Evolutionary conservation across 2,329 filamentous ascomycete genomes (phyloP).

Genomic region (Chalara sp.): DNA sequence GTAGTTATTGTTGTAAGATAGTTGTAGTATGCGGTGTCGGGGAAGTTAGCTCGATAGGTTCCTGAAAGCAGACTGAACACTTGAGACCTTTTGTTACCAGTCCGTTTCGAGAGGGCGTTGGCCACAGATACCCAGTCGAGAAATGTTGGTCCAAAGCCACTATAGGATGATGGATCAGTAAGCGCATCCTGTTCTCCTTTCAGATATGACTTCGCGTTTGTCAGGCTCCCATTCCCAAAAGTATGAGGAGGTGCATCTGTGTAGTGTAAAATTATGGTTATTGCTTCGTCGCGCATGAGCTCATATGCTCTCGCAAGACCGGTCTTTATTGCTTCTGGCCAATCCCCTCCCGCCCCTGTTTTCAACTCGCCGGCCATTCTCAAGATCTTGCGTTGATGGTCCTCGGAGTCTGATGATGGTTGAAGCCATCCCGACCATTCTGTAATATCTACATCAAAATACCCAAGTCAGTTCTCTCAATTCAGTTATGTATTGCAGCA

Average conservation of each 20-base stretch:
- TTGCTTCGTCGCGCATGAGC: conserved; percentile 12
- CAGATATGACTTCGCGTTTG: conserved; percentile 6
- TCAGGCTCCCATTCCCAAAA: conserved; percentile 4
- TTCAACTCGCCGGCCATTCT: conserved; percentile 4
- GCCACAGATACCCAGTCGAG: conserved; percentile 10
- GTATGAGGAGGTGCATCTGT: conserved; percentile 15
- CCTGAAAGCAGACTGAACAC: conserved; percentile 9
- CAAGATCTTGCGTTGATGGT: conserved; percentile 2
- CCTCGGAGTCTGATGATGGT: not conserved
- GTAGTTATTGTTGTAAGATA: conserved; percentile 11
- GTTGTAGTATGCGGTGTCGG: conserved; percentile 11
- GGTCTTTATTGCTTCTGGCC: conserved; percentile 15
- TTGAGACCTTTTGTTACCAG: conserved; percentile 10
- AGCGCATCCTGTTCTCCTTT: conserved; percentile 7
- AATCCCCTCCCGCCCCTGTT: conserved; percentile 7
- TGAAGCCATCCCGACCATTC: conserved; percentile 10
- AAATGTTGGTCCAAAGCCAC: conserved; percentile 10
- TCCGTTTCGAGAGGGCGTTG: conserved; percentile 3
- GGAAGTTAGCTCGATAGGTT: conserved; percentile 1
- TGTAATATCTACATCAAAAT: too few species aligned
- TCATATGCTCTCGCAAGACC: conserved; percentile 15
- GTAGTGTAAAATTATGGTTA: conserved; percentile 13
- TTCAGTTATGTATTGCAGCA: too few species aligned
- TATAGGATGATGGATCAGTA: conserved; percentile 3
- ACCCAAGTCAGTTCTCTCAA: too few species aligned